Conservation (phyloP, 2,329 filamentous ascomycete genomes). For the Truncatella angustata region DNA sequence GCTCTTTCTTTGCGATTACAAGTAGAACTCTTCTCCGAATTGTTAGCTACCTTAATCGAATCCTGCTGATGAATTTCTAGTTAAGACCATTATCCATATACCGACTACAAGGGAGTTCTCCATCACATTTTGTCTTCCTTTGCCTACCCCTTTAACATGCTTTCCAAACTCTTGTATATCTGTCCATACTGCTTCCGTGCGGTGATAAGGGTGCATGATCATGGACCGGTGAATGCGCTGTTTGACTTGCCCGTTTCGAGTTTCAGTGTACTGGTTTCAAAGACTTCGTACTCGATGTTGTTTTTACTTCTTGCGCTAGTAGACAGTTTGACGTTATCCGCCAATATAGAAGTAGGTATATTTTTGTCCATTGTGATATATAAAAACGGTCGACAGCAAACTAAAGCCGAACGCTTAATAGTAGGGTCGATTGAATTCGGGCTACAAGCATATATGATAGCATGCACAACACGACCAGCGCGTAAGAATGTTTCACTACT, state of each 20-base stretch:
- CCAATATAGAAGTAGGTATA: conserved; percentile 52
- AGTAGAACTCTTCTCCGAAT: conserved; percentile 33
- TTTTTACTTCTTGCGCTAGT: conserved; percentile 21
- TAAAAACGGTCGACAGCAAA: not conserved
- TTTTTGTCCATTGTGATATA: conserved; percentile 49
- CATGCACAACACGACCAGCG: too few species aligned
- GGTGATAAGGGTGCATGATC: conserved; percentile 37
- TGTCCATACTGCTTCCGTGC: conserved; percentile 41
- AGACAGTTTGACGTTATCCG: conserved; percentile 27
- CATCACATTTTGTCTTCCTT: conserved; percentile 71
- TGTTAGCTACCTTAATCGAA: conserved; percentile 26
- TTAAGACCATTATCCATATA: conserved; percentile 64
- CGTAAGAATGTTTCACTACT: too few species aligned
- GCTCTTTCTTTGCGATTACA: conserved; percentile 44
- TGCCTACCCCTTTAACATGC: conserved; percentile 65
- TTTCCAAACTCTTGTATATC: conserved; percentile 66
- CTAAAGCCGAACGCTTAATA: conserved; percentile 13
- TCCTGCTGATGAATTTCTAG: conserved; percentile 46
- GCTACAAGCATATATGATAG: not conserved
- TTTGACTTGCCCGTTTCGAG: conserved; percentile 46
- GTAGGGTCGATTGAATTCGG: not conserved
- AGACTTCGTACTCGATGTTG: conserved; percentile 40
- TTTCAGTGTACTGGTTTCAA: conserved; percentile 50
- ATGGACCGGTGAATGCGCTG: conserved; percentile 33
- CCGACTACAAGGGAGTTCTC: conserved; percentile 64